Conservation (phyloP, 2,329 filamentous ascomycete species). For the Fusarium secorum region DNA sequence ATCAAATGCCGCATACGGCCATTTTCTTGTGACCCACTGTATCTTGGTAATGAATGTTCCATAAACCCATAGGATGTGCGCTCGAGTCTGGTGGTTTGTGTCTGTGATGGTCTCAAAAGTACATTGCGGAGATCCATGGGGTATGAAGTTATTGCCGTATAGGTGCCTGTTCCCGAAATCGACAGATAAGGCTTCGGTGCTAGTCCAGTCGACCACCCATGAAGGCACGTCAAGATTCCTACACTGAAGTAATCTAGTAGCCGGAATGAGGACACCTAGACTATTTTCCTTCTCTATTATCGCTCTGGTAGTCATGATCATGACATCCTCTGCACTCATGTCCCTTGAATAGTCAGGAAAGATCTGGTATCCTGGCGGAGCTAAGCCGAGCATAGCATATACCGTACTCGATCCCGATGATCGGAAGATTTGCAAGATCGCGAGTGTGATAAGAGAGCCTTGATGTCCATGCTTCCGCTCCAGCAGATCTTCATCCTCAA, state of each 20-base stretch:
- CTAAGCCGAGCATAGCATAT: fast-evolving
- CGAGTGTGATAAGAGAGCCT: fast-evolving
- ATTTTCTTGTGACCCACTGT: fast-evolving
- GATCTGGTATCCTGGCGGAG: fast-evolving
- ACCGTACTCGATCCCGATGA: background rate
- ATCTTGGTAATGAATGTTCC: background rate
- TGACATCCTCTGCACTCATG: fast-evolving
- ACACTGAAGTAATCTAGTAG: fast-evolving
- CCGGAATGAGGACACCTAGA: fast-evolving
- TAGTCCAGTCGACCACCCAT: background rate
- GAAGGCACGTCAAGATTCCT: background rate
- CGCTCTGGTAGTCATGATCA: background rate
- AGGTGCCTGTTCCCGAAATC: fast-evolving
- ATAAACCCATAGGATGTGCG: fast-evolving
- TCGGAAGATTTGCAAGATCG: fast-evolving
- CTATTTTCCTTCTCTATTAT: background rate
- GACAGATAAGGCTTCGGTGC: fast-evolving
- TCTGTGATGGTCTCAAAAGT: fast-evolving
- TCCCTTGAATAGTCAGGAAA: fast-evolving
- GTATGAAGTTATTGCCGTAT: background rate
- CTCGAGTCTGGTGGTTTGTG: fast-evolving
- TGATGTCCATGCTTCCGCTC: fast-evolving
- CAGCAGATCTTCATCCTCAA: fast-evolving
- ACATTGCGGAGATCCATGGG: fast-evolving
- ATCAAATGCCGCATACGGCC: fast-evolving